phyloP scores from a whole-genome alignment of 257 asterid genomes.

The Cordia subcordata region DNA sequence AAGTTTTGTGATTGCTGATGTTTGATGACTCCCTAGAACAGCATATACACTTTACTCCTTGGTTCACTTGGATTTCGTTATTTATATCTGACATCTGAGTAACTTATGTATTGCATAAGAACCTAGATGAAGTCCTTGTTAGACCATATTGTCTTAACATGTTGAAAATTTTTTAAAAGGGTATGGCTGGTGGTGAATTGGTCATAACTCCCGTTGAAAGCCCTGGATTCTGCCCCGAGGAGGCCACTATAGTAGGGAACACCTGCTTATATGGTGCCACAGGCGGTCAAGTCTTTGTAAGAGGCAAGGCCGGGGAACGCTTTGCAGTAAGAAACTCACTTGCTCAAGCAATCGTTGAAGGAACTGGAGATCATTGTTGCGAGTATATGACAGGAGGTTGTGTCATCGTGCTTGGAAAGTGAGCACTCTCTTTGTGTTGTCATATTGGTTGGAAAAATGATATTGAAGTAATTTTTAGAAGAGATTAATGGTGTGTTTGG shows the following conservation, averaged over 20 bases:
- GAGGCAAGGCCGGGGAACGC: conserved; percentile 97
- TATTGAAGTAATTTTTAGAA: neutral
- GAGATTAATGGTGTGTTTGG: neutral
- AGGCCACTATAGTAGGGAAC: conserved; percentile 91
- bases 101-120: neutral
- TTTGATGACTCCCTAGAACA: neutral
- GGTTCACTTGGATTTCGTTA: too few relatives aligned
- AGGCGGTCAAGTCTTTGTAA: conserved; percentile 80
- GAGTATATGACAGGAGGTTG: conserved; percentile 99
- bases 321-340: conserved; percentile 96
- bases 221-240: conserved; percentile 83
- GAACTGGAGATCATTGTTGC: conserved; percentile 94
- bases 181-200: conserved; percentile 98
- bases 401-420: conserved; percentile 93
- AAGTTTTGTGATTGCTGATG: neutral
- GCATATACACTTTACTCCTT: too few relatives aligned
- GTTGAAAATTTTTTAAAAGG: conserved; percentile 40
- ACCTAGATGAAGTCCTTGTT: neutral
- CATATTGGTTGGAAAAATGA: neutral
- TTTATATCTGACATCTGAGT: neutral
- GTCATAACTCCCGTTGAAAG: conserved; percentile 74
- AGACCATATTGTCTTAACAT: neutral
- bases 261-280: conserved; percentile 98
- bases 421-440: conserved; percentile 24
- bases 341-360: conserved; percentile 97